A percentile compares a stretch with the other conserved stretches of the same genome.
Evolutionary conservation across 2,329 filamentous ascomycete species (phyloP).

Genomic region (Pseudocercospora eumusae): DNA sequence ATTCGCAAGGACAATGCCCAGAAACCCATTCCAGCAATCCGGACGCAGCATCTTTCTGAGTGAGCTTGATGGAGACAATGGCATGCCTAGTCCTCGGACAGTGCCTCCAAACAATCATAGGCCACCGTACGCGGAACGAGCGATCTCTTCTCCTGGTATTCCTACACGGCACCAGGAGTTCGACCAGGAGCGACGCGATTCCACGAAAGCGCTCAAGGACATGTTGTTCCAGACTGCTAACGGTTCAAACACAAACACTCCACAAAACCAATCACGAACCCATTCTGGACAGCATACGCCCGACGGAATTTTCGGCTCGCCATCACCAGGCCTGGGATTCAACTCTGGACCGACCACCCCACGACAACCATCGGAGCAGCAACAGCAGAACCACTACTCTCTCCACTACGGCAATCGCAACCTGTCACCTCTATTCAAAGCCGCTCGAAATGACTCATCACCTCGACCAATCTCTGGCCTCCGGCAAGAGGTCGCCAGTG

Average conservation of each 20-base stretch:
- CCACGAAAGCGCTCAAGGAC: conserved; percentile 48
- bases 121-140: conserved; percentile 35
- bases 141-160: conserved; percentile 34
- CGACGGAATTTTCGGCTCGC: conserved; percentile 32
- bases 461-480: conserved; percentile 46
- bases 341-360: conserved; percentile 35
- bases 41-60: conserved; percentile 63
- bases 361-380: conserved; percentile 28
- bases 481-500: conserved; percentile 44
- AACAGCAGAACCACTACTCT: conserved; percentile 32
- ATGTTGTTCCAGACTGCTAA: conserved; percentile 42
- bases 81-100: conserved; percentile 31
- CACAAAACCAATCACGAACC: conserved; percentile 25
- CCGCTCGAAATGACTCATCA: conserved; percentile 46
- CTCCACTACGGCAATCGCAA: conserved; percentile 50
- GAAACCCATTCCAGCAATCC: conserved; percentile 34
- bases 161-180: conserved; percentile 16
- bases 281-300: conserved; percentile 26
- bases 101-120: conserved; percentile 27
- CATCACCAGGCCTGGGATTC: conserved; percentile 45
- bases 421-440: conserved; percentile 53
- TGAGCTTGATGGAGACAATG: conserved; percentile 63
- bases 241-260: conserved; percentile 26
- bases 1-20: conserved; percentile 37
- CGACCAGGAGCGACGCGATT: conserved; percentile 55